phyloP scores from a whole-genome alignment of 768 basidiomycete species.

The Suillus tomentosus region DNA sequence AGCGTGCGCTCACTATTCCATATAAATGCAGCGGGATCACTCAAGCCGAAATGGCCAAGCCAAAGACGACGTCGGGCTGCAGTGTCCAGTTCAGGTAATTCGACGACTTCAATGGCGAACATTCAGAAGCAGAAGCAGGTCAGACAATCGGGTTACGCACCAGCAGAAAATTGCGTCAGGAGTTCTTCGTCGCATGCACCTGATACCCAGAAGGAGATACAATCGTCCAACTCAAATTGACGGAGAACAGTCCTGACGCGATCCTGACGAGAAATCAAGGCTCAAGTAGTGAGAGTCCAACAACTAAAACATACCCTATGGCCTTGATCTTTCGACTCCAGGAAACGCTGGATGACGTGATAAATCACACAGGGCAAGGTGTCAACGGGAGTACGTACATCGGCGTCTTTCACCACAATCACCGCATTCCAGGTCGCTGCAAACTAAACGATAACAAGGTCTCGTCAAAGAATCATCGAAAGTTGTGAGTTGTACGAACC shows the following conservation, averaged over 20 bases:
- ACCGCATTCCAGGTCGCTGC: constrained; percentile 5
- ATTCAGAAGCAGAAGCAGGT: background rate
- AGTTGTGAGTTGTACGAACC: background rate
- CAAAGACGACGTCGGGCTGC: constrained; percentile 4
- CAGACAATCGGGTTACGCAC: background rate
- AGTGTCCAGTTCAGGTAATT: background rate
- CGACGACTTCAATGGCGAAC: background rate
- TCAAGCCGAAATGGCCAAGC: background rate
- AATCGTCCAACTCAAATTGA: constrained; percentile 5
- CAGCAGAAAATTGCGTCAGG: background rate
- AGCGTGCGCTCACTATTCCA: background rate
- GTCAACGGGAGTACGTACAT: background rate
- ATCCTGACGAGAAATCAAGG: background rate
- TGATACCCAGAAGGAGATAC: constrained; percentile 7
- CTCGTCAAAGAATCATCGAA: background rate
- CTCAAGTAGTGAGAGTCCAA: background rate
- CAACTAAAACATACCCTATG: background rate
- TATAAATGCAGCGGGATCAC: background rate
- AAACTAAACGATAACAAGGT: background rate
- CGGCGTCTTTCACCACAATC: background rate
- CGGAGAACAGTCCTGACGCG: background rate
- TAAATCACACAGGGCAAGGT: background rate
- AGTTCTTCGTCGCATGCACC: background rate
- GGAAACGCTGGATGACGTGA: background rate
- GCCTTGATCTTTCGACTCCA: background rate